phyloP scores from a whole-genome alignment of 768 basidiomycete species.

The Lactarius psammicola region DNA sequence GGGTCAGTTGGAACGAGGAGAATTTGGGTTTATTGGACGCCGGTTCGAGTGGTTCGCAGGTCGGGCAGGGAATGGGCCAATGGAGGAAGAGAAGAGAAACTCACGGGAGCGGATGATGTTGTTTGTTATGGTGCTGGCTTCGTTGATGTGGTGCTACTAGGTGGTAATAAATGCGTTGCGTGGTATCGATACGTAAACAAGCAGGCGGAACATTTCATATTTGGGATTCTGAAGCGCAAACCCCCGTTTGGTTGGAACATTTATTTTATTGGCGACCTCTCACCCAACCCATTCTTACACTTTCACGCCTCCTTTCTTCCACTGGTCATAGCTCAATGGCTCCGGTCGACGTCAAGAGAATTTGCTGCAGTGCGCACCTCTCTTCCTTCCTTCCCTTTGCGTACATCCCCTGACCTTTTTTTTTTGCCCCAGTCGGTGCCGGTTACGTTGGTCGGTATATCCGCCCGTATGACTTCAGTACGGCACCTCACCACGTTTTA shows the following conservation, averaged over 20 bases:
- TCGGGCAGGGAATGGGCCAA: conserved; percentile 41
- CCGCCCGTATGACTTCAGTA: neutral
- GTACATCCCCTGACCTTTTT: conserved; percentile 27
- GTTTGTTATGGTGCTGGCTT: conserved; percentile 16
- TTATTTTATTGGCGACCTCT: neutral
- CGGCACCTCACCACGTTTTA: neutral
- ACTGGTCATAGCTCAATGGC: conserved; percentile 40
- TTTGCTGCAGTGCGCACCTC: conserved; percentile 78
- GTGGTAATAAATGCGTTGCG: neutral
- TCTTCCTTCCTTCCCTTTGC: neutral
- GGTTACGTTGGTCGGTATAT: conserved; percentile 82
- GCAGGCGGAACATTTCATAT: neutral
- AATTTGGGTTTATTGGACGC: conserved; percentile 39
- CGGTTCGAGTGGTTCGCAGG: conserved; percentile 60
- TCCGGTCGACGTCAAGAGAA: conserved; percentile 66
- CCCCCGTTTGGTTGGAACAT: neutral
- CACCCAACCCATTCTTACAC: conserved; percentile 17
- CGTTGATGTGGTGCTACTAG: neutral
- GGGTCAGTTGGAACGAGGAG: conserved; percentile 46
- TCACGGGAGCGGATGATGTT: conserved; percentile 36
- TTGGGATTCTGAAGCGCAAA: neutral
- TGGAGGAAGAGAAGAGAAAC: conserved; percentile 46
- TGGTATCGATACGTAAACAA: neutral
- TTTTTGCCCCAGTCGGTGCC: conserved; percentile 61
- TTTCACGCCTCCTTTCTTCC: conserved; percentile 24